These are phyloP conservation scores for Cladosporium sp. DNA, from an alignment of 2,329 filamentous ascomycete species.

Conservation along the genomic window DNA sequence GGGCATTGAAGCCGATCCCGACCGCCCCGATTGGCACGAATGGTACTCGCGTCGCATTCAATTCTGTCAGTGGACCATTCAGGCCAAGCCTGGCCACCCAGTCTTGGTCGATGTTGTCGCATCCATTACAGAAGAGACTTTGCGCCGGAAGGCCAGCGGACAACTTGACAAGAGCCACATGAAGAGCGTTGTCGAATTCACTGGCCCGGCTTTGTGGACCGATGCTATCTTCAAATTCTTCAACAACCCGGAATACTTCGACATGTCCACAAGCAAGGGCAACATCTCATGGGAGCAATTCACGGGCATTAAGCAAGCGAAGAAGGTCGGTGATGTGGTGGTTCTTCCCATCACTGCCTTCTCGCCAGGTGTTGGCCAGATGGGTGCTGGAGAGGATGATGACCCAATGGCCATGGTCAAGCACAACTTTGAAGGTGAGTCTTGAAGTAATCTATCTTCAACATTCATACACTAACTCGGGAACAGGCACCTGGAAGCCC, in stretches of 20 bases:
- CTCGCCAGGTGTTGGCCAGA: slow-evolving; percentile 89
- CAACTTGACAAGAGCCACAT: slow-evolving; percentile 61
- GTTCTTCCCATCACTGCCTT: slow-evolving; percentile 96
- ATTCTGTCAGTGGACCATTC: slow-evolving; percentile 99
- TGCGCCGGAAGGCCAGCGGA: slow-evolving; percentile 69
- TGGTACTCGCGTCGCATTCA: slow-evolving; percentile 97
- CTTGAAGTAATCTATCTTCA: background rate
- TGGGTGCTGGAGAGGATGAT: slow-evolving; percentile 84
- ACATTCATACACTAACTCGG: background rate
- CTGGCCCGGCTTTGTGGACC: slow-evolving; percentile 92
- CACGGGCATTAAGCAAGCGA: slow-evolving; percentile 78
- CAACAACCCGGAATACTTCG: slow-evolving; percentile 86
- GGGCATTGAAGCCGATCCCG: slow-evolving; percentile 94
- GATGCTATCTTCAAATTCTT: slow-evolving; percentile 90
- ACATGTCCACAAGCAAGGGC: slow-evolving; percentile 68
- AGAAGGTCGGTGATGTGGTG: slow-evolving; percentile 89
- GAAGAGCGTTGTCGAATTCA: slow-evolving; percentile 87
- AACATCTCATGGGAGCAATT: slow-evolving; percentile 87
- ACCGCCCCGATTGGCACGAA: slow-evolving; percentile 85
- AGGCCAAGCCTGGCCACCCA: slow-evolving; percentile 91
- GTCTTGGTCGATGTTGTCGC: slow-evolving; percentile 84
- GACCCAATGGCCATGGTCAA: slow-evolving; percentile 97
- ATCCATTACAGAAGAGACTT: slow-evolving; percentile 78
- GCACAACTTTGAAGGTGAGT: slow-evolving; percentile 89
- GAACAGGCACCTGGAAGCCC: slow-evolving; percentile 72